A percentile compares a stretch with the other conserved stretches of the same genome.
phyloP scores from a whole-genome alignment of 1,139 yeast species.

The Geotrichum histeridarum region DNA sequence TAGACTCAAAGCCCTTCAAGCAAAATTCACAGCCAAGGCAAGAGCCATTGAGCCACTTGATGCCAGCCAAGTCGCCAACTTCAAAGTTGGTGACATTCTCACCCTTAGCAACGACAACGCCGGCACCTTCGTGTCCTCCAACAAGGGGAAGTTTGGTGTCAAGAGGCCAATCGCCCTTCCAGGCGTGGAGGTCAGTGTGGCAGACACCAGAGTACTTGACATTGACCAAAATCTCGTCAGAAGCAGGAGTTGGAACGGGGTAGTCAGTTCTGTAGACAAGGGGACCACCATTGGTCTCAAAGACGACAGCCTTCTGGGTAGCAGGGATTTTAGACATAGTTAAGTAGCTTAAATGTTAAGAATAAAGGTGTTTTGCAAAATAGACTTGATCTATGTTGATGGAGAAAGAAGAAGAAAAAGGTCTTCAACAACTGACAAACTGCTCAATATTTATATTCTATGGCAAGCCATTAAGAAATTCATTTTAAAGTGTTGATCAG shows the following conservation, averaged over 20 bases:
- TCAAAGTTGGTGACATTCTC: slow-evolving; percentile 61
- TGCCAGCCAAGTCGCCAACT: slow-evolving; percentile 72
- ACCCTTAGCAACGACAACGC: slow-evolving; percentile 71
- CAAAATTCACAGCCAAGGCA: slow-evolving; percentile 73
- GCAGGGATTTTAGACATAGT: slow-evolving; percentile 44
- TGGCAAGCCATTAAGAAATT: neutral
- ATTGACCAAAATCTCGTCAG: slow-evolving; percentile 56
- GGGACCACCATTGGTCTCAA: slow-evolving; percentile 63
- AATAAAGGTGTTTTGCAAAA: neutral
- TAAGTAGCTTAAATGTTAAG: neutral
- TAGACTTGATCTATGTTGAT: neutral
- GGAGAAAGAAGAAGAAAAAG: neutral
- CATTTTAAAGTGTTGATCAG: neutral
- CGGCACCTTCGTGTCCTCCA: slow-evolving; percentile 87
- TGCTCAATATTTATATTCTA: neutral
- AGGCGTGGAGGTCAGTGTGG: slow-evolving; percentile 65
- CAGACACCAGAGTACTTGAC: slow-evolving; percentile 64
- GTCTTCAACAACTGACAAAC: neutral
- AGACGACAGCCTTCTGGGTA: slow-evolving; percentile 67
- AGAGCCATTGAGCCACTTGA: slow-evolving; percentile 66
- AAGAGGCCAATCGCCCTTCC: slow-evolving; percentile 70
- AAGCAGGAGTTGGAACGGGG: slow-evolving; percentile 57
- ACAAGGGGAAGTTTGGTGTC: slow-evolving; percentile 61
- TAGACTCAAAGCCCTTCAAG: slow-evolving; percentile 60
- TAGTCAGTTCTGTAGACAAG: slow-evolving; percentile 52